Conservation (phyloP, 768 basidiomycete genomes). For the Boletellus sp. region DNA sequence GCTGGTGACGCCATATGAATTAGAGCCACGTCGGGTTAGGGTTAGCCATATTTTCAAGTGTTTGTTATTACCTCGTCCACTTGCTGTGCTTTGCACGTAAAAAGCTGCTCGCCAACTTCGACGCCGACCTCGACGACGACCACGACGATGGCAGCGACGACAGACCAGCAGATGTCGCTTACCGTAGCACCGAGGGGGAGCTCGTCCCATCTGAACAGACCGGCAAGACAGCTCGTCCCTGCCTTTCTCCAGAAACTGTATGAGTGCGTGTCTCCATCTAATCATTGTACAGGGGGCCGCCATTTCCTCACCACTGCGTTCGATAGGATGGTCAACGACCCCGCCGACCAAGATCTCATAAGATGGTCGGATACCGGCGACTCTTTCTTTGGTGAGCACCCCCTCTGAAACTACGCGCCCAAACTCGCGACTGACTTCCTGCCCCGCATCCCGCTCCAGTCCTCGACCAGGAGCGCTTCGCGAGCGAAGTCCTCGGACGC, state of each 20-base stretch:
- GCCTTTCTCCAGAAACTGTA: slow-evolving; percentile 92
- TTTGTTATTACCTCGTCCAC: slow-evolving; percentile 9
- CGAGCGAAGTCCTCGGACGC: slow-evolving; percentile 80
- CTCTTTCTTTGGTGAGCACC: slow-evolving; percentile 79
- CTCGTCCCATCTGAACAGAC: slow-evolving; percentile 41
- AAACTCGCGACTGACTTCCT: not conserved
- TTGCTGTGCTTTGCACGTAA: slow-evolving; percentile 18
- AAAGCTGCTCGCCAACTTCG: not conserved
- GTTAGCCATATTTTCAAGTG: slow-evolving; percentile 10
- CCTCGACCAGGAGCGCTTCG: slow-evolving; percentile 86
- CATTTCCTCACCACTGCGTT: slow-evolving; percentile 9
- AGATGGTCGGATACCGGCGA: slow-evolving; percentile 90
- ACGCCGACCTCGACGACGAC: slow-evolving; percentile 9
- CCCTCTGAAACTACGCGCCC: not conserved
- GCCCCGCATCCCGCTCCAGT: slow-evolving; percentile 45
- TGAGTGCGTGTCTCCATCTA: slow-evolving; percentile 51
- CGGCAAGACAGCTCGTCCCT: slow-evolving; percentile 56
- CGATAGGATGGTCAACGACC: slow-evolving; percentile 87
- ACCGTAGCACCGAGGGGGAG: slow-evolving; percentile 41
- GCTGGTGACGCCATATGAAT: slow-evolving; percentile 3
- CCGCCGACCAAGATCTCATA: slow-evolving; percentile 77
- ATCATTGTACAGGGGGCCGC: slow-evolving; percentile 7
- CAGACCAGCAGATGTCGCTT: slow-evolving; percentile 58
- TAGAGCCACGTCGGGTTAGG: too few relatives aligned
- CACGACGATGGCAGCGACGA: slow-evolving; percentile 37